These are phyloP conservation scores for Ramichloridium luteum DNA, from an alignment of 2,329 filamentous ascomycete genomes.

Conservation along the genomic window DNA sequence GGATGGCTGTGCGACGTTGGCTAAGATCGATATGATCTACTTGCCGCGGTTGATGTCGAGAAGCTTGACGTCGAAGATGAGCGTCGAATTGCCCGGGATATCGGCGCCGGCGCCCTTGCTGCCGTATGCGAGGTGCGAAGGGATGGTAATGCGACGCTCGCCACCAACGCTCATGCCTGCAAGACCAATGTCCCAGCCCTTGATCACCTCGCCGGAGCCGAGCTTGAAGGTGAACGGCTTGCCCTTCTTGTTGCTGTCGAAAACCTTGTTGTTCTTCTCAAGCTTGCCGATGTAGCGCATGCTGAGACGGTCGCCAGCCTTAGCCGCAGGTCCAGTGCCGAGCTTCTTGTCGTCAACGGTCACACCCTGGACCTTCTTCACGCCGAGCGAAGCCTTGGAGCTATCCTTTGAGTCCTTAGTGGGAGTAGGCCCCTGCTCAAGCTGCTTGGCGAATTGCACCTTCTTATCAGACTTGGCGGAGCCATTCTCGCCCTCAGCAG, in stretches of 20 bases:
- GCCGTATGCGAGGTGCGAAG: constrained; percentile 78
- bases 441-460: constrained; percentile 97
- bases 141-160: constrained; percentile 86
- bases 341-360: constrained; percentile 92
- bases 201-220: constrained; percentile 90
- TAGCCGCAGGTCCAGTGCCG: constrained; percentile 70
- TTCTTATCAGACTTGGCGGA: constrained; percentile 67
- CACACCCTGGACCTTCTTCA: constrained; percentile 77
- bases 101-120: constrained; percentile 60
- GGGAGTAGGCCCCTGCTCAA: constrained; percentile 87
- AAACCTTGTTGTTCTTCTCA: constrained; percentile 79
- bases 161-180: constrained; percentile 85
- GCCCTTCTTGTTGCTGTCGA: constrained; percentile 97
- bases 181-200: constrained; percentile 95
- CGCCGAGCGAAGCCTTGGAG: constrained; percentile 45
- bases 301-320: constrained; percentile 79
- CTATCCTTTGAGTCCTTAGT: constrained; percentile 38
- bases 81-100: constrained; percentile 81
- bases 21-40: constrained; percentile 11
- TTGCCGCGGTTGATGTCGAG: constrained; percentile 35
- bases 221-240: constrained; percentile 96
- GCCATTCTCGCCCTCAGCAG: constrained; percentile 37
- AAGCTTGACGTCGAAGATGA: constrained; percentile 68
- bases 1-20: too few species aligned
- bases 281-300: constrained; percentile 98